phyloP scores from a whole-genome alignment of 2,329 filamentous ascomycete genomes.

The Fusarium guadeloupense region DNA sequence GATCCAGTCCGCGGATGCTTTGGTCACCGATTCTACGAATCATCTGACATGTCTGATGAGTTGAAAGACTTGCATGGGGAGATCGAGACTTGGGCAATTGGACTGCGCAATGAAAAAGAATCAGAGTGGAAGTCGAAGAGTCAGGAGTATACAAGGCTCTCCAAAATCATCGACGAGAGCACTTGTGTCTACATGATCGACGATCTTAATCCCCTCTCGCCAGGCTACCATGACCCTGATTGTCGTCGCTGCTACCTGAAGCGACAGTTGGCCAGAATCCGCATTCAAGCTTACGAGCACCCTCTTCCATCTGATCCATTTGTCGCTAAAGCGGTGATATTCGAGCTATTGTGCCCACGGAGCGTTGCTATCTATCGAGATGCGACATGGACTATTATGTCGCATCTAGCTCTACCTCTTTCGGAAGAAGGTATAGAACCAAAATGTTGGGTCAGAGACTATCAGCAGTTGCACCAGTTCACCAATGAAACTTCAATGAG shows the following conservation, averaged over 20 bases:
- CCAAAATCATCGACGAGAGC: constrained; percentile 43
- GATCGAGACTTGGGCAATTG: constrained; percentile 40
- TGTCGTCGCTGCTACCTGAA: constrained; percentile 51
- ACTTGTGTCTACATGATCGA: constrained; percentile 46
- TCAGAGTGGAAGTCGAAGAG: constrained; percentile 47
- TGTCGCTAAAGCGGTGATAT: constrained; percentile 49
- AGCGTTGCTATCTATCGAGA: constrained; percentile 52
- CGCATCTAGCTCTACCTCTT: constrained; percentile 40
- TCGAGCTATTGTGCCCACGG: constrained; percentile 52
- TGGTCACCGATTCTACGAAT: constrained; percentile 42
- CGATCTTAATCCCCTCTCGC: constrained; percentile 19
- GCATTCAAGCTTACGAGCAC: constrained; percentile 52
- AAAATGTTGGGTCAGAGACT: constrained; percentile 38
- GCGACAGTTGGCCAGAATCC: constrained; percentile 43
- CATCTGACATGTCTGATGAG: constrained; percentile 22
- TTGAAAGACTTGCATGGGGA: constrained; percentile 27
- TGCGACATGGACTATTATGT: constrained; percentile 52
- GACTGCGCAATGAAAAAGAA: constrained; percentile 38
- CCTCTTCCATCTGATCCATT: constrained; percentile 48
- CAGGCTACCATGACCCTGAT: constrained; percentile 34
- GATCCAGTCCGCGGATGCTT: constrained; percentile 41
- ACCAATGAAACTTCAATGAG: constrained; percentile 16
- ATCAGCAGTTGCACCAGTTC: constrained; percentile 35
- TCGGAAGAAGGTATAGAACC: constrained; percentile 30
- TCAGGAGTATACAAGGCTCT: constrained; percentile 45